A percentile compares a stretch with the other conserved stretches of the same genome.
Evolutionary conservation across 164 flowering plant genomes (phyloP).

Genomic region (Aristolochia fimbriata): DNA sequence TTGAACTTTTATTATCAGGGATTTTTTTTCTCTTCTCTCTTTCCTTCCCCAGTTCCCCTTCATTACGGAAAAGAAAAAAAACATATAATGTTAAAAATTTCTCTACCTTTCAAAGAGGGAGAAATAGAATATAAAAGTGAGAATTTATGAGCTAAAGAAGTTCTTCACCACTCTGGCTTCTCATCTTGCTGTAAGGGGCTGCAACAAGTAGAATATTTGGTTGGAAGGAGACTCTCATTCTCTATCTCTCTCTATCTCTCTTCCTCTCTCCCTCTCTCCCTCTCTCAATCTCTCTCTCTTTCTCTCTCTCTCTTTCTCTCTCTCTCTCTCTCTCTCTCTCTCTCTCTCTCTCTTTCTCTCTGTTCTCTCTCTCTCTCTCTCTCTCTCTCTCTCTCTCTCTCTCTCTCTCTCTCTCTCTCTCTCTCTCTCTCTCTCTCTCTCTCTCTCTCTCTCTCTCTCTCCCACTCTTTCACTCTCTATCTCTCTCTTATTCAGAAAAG

Average conservation of each 20-base stretch:
- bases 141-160: no score
- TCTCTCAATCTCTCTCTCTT: neutral
- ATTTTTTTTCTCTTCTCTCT: neutral
- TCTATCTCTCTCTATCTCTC: neutral
- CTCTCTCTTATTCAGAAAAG: no score
- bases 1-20: neutral
- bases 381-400: neutral
- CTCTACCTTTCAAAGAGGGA: no score
- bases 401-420: neutral
- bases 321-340: neutral
- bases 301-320: neutral
- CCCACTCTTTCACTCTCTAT: no score
- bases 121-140: no score
- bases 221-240: neutral
- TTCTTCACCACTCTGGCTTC: no score
- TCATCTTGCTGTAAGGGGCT: neutral
- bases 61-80: no score
- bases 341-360: neutral
- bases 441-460: conserved; percentile 1
- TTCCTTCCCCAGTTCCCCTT: neutral
- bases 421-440: neutral
- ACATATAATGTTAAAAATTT: no score
- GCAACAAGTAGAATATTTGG: conserved; percentile 2
- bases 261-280: neutral
- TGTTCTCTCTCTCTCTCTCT: conserved; percentile 2